Conservation (phyloP, 2,329 filamentous ascomycete species). For the Fonsecaea nubica region DNA sequence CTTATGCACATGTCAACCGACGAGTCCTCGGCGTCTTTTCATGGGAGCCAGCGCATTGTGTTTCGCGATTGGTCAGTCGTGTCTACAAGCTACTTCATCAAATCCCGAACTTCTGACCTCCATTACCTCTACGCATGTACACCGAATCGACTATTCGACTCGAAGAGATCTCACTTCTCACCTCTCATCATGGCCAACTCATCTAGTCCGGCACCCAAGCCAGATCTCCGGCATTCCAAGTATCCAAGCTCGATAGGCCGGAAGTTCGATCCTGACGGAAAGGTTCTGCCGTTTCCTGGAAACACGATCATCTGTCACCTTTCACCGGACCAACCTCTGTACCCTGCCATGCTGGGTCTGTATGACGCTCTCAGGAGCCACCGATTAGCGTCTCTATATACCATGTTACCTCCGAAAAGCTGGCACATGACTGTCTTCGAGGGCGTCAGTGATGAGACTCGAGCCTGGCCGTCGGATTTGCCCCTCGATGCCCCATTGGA, state of each 20-base stretch:
- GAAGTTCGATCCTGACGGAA: constrained; percentile 3
- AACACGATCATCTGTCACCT: constrained; percentile 4
- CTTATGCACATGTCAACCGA: background rate
- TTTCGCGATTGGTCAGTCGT: background rate
- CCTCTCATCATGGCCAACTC: background rate
- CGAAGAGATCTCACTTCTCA: background rate
- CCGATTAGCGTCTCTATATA: background rate
- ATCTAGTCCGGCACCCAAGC: background rate
- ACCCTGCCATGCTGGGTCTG: background rate
- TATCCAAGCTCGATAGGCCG: background rate
- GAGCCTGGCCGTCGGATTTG: background rate
- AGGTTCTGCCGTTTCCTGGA: background rate
- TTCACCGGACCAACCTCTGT: background rate
- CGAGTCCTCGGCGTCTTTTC: background rate
- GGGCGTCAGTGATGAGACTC: background rate
- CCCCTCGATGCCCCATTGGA: background rate
- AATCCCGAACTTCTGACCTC: background rate
- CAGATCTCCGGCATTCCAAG: background rate
- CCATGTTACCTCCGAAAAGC: background rate
- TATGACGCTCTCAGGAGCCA: background rate
- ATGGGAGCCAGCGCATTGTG: background rate
- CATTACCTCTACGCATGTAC: background rate
- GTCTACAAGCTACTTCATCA: background rate
- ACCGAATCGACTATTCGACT: background rate
- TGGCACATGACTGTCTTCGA: constrained; percentile 5